phyloP scores from a whole-genome alignment of 352 stramenopile genomes.

The Phytopythium helicoides region DNA sequence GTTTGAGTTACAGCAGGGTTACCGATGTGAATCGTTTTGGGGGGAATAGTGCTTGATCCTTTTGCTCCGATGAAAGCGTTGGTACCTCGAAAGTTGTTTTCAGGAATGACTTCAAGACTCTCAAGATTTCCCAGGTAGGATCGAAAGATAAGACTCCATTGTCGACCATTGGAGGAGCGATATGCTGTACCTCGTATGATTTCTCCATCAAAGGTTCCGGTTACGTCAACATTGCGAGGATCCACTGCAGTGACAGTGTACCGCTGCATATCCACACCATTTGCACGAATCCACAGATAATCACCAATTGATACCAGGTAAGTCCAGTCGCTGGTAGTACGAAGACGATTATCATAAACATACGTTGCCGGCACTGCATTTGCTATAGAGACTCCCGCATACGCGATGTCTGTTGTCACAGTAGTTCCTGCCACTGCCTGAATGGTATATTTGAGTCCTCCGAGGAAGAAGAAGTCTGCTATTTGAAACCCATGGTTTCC shows the following conservation, averaged over 20 bases:
- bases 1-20: conserved; percentile 58
- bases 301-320: conserved; percentile 30
- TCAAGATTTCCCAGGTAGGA: conserved; percentile 56
- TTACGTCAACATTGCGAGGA: conserved; percentile 39
- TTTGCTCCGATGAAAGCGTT: conserved; percentile 43
- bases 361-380: conserved; percentile 29
- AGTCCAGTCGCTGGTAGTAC: conserved; percentile 55
- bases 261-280: conserved; percentile 41
- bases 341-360: conserved; percentile 63
- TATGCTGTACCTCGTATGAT: conserved; percentile 36
- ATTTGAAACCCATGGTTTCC: conserved; percentile 31
- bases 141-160: conserved; percentile 69
- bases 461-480: conserved; percentile 38
- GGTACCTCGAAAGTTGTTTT: conserved; percentile 58
- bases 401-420: conserved; percentile 34
- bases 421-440: conserved; percentile 12
- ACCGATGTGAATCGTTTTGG: conserved; percentile 44
- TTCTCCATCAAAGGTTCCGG: conserved; percentile 37
- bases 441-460: conserved; percentile 34
- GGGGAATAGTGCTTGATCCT: conserved; percentile 28
- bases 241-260: conserved; percentile 32
- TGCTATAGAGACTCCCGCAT: conserved; percentile 29
- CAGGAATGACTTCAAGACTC: conserved; percentile 55
- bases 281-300: conserved; percentile 51
- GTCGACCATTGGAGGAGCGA: conserved; percentile 39